A percentile compares a stretch with the other conserved stretches of the same genome.
Conservation (phyloP, 306 rosid genomes). For the Mucuna pruriens region DNA sequence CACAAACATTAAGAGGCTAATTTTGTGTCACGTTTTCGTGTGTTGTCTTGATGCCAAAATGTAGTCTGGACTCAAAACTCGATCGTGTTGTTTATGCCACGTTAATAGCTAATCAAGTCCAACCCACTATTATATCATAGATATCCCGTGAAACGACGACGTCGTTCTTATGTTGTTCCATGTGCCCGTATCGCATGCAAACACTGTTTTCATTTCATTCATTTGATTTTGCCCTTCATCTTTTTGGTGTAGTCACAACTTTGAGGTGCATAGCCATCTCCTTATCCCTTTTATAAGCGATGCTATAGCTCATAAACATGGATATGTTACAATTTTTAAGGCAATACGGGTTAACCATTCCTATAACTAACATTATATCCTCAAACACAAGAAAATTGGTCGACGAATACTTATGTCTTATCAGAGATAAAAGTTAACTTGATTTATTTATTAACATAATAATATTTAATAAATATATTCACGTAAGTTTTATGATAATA, state of each 20-base stretch:
- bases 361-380: no score
- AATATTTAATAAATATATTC: no score
- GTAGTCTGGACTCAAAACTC: background rate
- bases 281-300: background rate
- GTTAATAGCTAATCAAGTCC: background rate
- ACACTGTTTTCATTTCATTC: constrained; percentile 26
- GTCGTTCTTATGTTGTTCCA: background rate
- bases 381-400: no score
- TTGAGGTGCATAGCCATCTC: background rate
- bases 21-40: background rate
- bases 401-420: no score
- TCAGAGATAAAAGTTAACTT: no score
- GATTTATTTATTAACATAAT: no score
- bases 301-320: background rate
- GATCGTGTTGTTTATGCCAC: background rate
- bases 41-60: background rate
- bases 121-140: background rate
- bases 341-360: no score
- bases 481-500: no score
- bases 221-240: no score
- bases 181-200: background rate
- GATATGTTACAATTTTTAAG: no score
- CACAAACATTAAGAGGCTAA: background rate
- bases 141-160: constrained; percentile 27
- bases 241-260: background rate